Evolutionary conservation across 1,284 basidiomycete genomes (phyloP).

Genomic region (Cutaneotrichosporon mucoides): DNA sequence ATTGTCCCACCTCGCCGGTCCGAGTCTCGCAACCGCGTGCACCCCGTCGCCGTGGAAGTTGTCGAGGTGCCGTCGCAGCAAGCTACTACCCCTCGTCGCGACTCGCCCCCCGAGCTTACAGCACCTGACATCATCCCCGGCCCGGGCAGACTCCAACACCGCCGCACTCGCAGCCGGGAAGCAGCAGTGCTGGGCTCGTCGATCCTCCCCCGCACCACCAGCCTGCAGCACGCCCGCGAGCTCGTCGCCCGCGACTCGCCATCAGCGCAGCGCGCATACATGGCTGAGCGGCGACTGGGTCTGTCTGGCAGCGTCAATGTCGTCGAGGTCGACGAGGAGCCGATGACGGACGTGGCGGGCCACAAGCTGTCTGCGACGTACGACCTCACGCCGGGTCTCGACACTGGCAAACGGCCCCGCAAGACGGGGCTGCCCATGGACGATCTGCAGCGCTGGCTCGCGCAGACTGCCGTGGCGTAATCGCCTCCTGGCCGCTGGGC

Average conservation of each 20-base stretch:
- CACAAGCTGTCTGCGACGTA: conserved; percentile 2
- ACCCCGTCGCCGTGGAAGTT: neutral
- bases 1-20: neutral
- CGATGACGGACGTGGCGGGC: neutral
- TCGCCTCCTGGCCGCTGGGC: too few species aligned
- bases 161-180: too few species aligned
- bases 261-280: too few species aligned
- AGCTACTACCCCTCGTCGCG: too few species aligned
- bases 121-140: too few species aligned
- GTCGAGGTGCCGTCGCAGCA: too few species aligned
- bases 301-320: neutral
- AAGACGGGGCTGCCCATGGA: conserved; percentile 18
- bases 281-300: too few species aligned
- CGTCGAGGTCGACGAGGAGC: neutral
- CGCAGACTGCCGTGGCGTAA: conserved; percentile 4
- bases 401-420: conserved; percentile 13
- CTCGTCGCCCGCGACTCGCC: neutral
- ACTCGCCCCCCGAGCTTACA: neutral
- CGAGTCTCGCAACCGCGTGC: neutral
- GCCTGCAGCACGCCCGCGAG: neutral
- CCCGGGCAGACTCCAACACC: too few species aligned
- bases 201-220: neutral
- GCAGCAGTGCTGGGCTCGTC: too few species aligned
- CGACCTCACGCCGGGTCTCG: conserved; percentile 20
- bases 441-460: conserved; percentile 21